Conservation (phyloP, 495 filamentous ascomycete species). For the Penicillium crystallinum region DNA sequence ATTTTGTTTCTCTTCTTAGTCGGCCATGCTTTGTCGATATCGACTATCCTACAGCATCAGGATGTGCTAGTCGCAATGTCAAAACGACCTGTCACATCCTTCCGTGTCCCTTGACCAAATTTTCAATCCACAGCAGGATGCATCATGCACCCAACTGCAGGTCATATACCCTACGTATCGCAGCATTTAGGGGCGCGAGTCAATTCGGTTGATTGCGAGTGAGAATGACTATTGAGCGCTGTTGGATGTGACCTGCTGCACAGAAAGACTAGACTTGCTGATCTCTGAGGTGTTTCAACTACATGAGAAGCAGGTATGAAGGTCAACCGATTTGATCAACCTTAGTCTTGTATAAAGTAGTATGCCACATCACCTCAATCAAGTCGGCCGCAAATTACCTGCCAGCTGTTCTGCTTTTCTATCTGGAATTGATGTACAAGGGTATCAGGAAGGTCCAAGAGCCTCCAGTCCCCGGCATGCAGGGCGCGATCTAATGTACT, state of each 20-base stretch:
- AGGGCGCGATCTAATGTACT: constrained; percentile 29
- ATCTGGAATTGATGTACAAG: constrained; percentile 31
- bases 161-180: no score
- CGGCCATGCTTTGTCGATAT: not conserved
- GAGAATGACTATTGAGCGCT: not conserved
- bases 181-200: no score
- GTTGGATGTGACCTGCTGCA: not conserved
- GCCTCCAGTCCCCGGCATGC: constrained; percentile 16
- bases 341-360: constrained; percentile 1
- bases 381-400: constrained; percentile 15
- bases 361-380: constrained; percentile 10
- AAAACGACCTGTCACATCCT: no score
- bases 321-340: not conserved
- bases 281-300: no score
- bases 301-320: not conserved
- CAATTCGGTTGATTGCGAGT: no score
- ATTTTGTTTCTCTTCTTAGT: not conserved
- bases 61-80: no score
- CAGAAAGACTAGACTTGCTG: not conserved
- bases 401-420: constrained; percentile 22
- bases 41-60: not conserved
- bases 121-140: no score
- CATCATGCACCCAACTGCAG: no score
- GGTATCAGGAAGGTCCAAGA: constrained; percentile 24
- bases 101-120: no score